Evolutionary conservation across 768 basidiomycete genomes (phyloP).

Genomic region (Tephrocybe sp.): DNA sequence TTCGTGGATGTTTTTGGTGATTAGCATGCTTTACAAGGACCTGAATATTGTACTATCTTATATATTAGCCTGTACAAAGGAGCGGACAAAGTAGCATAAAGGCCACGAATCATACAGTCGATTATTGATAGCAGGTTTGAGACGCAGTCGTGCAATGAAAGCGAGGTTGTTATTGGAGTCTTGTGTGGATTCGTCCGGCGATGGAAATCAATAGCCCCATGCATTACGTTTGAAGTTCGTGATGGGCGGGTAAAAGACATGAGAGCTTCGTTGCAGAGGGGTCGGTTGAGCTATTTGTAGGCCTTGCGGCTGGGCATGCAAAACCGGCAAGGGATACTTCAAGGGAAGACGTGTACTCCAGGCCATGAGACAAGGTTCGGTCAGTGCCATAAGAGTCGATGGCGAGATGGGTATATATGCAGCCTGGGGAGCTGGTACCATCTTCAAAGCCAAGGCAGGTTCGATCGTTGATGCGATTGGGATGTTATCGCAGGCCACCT

Average conservation of each 20-base stretch:
- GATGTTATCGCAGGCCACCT: too few relatives aligned
- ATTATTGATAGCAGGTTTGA: too few relatives aligned
- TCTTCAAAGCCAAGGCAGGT: too few relatives aligned
- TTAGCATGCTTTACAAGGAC: too few relatives aligned
- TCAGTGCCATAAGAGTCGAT: conserved; percentile 39
- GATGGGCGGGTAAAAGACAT: neutral
- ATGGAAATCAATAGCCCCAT: conserved; percentile 13
- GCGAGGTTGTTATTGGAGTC: neutral
- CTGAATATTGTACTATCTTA: neutral
- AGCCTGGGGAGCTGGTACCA: neutral
- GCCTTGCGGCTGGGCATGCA: neutral
- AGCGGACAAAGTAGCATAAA: neutral
- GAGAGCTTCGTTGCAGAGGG: neutral
- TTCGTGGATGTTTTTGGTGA: neutral
- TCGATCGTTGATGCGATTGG: too few relatives aligned
- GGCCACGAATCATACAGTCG: too few relatives aligned
- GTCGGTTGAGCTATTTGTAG: neutral
- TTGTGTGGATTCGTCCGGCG: neutral
- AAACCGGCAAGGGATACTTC: neutral
- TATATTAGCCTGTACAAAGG: neutral
- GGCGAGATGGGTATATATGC: conserved; percentile 27
- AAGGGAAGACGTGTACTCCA: conserved; percentile 25
- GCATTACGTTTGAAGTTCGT: neutral
- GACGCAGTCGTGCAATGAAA: too few relatives aligned
- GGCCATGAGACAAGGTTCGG: conserved; percentile 40